These are phyloP conservation scores for Emydomyces testavorans DNA, from an alignment of 2,329 filamentous ascomycete species.

Conservation along the genomic window DNA sequence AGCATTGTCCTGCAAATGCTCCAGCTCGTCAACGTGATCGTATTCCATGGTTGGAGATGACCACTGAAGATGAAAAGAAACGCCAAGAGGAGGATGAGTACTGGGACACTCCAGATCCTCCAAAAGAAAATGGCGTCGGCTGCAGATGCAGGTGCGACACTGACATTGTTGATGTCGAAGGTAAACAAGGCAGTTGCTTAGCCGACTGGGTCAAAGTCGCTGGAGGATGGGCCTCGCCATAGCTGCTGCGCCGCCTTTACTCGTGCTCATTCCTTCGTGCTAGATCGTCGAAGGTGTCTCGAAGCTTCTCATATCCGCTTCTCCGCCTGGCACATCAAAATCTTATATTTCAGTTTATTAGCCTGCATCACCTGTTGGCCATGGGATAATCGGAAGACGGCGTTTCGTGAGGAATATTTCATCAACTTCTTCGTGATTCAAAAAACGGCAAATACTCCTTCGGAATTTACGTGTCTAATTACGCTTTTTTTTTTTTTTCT, in stretches of 20 bases:
- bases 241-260: conserved; percentile 14
- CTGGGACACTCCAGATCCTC: conserved; percentile 77
- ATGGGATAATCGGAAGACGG: conserved; percentile 9
- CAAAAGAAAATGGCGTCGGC: conserved; percentile 91
- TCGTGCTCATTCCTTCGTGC: neutral
- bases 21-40: conserved; percentile 74
- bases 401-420: conserved; percentile 3
- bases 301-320: neutral
- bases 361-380: conserved; percentile 8
- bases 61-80: conserved; percentile 68
- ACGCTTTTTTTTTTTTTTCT: neutral
- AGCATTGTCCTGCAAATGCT: conserved; percentile 94
- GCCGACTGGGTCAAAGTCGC: conserved; percentile 96
- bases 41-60: conserved; percentile 68
- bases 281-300: conserved; percentile 2
- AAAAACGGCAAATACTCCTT: conserved; percentile 1
- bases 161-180: conserved; percentile 93
- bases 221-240: conserved; percentile 71
- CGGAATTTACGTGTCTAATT: conserved; percentile 1
- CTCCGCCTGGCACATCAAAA: neutral
- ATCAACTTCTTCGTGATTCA: neutral
- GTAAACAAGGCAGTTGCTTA: conserved; percentile 90
- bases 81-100: conserved; percentile 89
- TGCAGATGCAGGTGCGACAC: conserved; percentile 95
- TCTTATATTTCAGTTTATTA: neutral